Conservation (phyloP, 495 filamentous ascomycete genomes). For the Gamarada debralockiae region DNA sequence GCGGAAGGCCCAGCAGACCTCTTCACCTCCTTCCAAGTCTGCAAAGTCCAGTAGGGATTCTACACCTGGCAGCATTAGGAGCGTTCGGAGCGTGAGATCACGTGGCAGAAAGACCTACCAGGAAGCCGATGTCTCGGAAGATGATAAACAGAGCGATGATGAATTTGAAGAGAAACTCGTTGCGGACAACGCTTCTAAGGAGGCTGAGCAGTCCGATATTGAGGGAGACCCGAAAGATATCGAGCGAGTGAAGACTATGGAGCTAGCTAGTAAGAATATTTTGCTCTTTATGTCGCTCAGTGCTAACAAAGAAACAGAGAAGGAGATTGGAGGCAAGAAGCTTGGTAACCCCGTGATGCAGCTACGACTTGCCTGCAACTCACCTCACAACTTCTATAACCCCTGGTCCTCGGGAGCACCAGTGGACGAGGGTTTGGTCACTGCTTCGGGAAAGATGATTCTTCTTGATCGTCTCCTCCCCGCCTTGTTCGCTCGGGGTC, state of each 20-base stretch:
- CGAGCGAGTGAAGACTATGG: constrained; percentile 65
- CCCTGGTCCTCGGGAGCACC: constrained; percentile 59
- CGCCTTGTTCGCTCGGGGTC: constrained; percentile 65
- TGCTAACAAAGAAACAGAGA: constrained; percentile 38
- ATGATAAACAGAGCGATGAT: constrained; percentile 72
- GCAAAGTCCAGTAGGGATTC: constrained; percentile 66
- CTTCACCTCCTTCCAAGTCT: constrained; percentile 51
- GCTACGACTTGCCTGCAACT: constrained; percentile 87
- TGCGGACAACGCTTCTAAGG: constrained; percentile 41
- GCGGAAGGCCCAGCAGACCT: constrained; percentile 36
- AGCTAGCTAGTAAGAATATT: constrained; percentile 65
- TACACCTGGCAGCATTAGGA: constrained; percentile 55
- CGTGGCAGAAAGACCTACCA: constrained; percentile 43
- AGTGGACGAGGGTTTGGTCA: constrained; percentile 76
- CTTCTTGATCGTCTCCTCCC: constrained; percentile 85
- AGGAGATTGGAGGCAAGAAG: constrained; percentile 86
- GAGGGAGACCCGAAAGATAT: constrained; percentile 50
- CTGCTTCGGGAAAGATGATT: constrained; percentile 90
- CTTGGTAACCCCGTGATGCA: constrained; percentile 94
- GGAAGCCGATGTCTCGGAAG: constrained; percentile 49
- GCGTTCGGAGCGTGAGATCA: constrained; percentile 35
- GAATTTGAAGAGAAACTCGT: constrained; percentile 70
- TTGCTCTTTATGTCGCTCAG: constrained; percentile 12
- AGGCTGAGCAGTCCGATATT: constrained; percentile 45
- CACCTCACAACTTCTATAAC: constrained; percentile 94